These are phyloP conservation scores for Cryptococcus wingfieldii DNA, from an alignment of 1,284 basidiomycete species.

Conservation along the genomic window DNA sequence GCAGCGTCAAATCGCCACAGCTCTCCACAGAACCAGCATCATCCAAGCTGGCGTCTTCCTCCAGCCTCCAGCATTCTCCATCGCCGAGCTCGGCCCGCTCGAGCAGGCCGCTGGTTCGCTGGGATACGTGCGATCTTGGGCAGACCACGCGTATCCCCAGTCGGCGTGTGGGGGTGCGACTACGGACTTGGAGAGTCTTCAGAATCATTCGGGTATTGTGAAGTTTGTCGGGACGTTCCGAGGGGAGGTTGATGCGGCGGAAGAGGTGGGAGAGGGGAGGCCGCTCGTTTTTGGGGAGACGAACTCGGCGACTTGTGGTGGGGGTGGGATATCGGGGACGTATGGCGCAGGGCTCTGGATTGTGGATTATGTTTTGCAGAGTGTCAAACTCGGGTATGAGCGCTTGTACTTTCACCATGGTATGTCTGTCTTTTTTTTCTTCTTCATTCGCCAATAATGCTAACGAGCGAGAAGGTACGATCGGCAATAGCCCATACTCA, in stretches of 20 bases:
- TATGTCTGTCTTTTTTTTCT: constrained; percentile 11
- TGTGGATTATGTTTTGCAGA: constrained; percentile 53
- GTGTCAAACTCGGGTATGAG: constrained; percentile 49
- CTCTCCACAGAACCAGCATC: constrained; percentile 43
- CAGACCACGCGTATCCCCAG: constrained; percentile 53
- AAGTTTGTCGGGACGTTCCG: constrained; percentile 48
- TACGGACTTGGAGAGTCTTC: constrained; percentile 49
- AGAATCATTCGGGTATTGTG: constrained; percentile 52
- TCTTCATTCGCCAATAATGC: background rate
- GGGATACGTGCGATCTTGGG: constrained; percentile 34
- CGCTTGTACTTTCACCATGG: constrained; percentile 54
- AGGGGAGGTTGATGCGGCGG: constrained; percentile 48
- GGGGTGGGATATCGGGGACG: constrained; percentile 52
- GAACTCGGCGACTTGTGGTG: constrained; percentile 54
- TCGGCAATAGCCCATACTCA: constrained; percentile 12
- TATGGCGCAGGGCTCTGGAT: constrained; percentile 54
- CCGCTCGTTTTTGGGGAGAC: constrained; percentile 53
- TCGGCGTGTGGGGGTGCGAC: constrained; percentile 51
- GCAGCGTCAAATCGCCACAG: background rate
- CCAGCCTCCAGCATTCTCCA: constrained; percentile 46
- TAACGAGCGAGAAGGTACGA: background rate
- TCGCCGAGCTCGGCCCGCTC: constrained; percentile 44
- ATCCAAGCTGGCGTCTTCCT: constrained; percentile 53
- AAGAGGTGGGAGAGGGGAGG: constrained; percentile 39
- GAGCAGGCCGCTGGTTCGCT: constrained; percentile 8